phyloP scores from a whole-genome alignment of 2,329 filamentous ascomycete genomes.

The Penicillium sp. region DNA sequence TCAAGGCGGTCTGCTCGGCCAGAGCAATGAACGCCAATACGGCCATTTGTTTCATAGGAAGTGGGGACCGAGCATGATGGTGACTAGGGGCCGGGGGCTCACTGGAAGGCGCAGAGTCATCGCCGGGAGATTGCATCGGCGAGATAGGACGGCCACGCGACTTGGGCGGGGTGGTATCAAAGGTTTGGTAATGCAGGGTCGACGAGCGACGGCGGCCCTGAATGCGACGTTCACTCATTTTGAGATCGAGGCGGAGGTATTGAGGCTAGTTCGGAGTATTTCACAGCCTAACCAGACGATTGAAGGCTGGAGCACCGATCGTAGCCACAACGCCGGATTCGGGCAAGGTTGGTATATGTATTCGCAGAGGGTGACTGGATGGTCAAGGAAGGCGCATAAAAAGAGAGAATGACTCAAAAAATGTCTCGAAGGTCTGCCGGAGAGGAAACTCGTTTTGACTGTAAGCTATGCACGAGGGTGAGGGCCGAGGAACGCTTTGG shows the following conservation, averaged over 20 bases:
- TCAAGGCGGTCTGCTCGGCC: conserved; percentile 92
- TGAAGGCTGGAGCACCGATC: neutral
- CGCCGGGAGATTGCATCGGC: conserved; percentile 41
- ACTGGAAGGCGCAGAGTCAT: conserved; percentile 27
- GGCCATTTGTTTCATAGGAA: conserved; percentile 79
- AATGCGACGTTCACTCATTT: conserved; percentile 32
- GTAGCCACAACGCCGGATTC: neutral
- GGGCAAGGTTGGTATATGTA: neutral
- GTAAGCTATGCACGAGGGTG: neutral
- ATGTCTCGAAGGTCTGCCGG: neutral
- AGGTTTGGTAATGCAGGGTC: conserved; percentile 50
- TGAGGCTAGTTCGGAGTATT: neutral
- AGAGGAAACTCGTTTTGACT: neutral
- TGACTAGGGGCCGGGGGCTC: conserved; percentile 18
- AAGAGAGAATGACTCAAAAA: neutral
- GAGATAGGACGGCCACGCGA: conserved; percentile 47
- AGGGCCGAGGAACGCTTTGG: conserved; percentile 7
- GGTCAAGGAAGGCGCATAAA: neutral
- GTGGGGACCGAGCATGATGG: conserved; percentile 57
- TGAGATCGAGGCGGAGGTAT: conserved; percentile 3
- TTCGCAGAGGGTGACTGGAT: neutral
- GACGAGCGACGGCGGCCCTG: conserved; percentile 45
- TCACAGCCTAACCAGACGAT: neutral
- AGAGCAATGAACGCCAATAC: conserved; percentile 86
- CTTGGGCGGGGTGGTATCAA: conserved; percentile 48